Evolutionary conservation across 2,329 filamentous ascomycete genomes (phyloP).

Genomic region (Phymatotrichopsis omnivora): DNA sequence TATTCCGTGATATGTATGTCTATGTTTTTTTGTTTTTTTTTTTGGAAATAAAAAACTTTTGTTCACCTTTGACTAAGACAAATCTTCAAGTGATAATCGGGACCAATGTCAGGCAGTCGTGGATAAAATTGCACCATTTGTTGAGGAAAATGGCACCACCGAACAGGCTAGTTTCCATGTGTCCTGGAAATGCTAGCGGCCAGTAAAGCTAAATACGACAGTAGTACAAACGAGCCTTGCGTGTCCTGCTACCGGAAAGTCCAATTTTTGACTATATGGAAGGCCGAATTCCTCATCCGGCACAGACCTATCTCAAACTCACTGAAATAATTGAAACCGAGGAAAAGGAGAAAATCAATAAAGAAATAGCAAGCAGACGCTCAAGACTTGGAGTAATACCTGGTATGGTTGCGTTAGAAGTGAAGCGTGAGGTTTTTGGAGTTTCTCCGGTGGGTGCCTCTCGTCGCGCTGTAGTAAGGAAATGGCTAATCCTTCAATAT

Average conservation of each 20-base stretch:
- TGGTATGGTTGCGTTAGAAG: slow-evolving; percentile 72
- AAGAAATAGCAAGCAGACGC: slow-evolving; percentile 75
- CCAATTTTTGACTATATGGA: slow-evolving; percentile 74
- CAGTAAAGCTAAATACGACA: slow-evolving; percentile 3
- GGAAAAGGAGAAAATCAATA: slow-evolving; percentile 83
- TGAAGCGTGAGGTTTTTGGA: slow-evolving; percentile 72
- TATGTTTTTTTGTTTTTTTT: slow-evolving; percentile 32
- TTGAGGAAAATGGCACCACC: slow-evolving; percentile 58
- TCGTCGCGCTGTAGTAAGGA: too few species aligned
- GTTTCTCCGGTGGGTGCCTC: slow-evolving; percentile 34
- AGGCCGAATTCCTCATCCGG: slow-evolving; percentile 69
- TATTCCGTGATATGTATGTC: slow-evolving; percentile 58
- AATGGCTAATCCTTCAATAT: slow-evolving; percentile 42
- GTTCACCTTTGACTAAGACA: not conserved
- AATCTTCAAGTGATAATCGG: slow-evolving; percentile 46
- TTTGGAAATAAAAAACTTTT: too few species aligned
- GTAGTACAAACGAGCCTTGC: slow-evolving; percentile 67
- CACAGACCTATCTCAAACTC: slow-evolving; percentile 69
- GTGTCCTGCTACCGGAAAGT: slow-evolving; percentile 67
- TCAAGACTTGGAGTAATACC: slow-evolving; percentile 78
- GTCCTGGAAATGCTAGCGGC: not conserved
- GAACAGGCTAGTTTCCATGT: slow-evolving; percentile 16
- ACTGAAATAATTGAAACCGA: slow-evolving; percentile 75
- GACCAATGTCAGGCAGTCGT: slow-evolving; percentile 53
- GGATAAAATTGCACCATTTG: slow-evolving; percentile 69